Percentiles rank a stretch among this genome's conserved stretches.
Conservation (phyloP, 2,329 filamentous ascomycete species). For the Pseudopyricularia javanii region DNA sequence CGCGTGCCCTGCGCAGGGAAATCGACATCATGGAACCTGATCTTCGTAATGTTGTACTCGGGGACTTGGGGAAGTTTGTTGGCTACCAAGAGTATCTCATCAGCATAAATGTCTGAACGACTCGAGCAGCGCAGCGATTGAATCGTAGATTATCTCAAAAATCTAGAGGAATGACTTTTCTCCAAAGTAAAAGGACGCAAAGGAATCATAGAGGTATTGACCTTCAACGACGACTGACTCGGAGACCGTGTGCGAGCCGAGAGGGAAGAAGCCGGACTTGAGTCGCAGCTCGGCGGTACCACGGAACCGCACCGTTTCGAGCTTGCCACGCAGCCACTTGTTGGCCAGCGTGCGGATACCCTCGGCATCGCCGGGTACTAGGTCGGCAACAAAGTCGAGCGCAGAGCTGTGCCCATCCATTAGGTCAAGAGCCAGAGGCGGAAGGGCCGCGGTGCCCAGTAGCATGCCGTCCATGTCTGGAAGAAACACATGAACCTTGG, state of each 20-base stretch:
- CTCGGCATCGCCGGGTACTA: slow-evolving; percentile 64
- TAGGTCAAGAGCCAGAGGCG: slow-evolving; percentile 63
- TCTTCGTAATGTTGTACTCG: slow-evolving; percentile 66
- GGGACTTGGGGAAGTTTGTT: slow-evolving; percentile 66
- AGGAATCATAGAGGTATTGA: slow-evolving; percentile 58
- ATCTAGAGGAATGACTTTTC: slow-evolving; percentile 35
- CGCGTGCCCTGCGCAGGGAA: slow-evolving; percentile 32
- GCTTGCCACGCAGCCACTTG: slow-evolving; percentile 73
- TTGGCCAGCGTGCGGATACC: slow-evolving; percentile 71
- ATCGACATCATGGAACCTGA: slow-evolving; percentile 66
- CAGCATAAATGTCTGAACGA: background rate
- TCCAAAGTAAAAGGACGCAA: slow-evolving; percentile 49
- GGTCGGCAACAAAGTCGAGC: slow-evolving; percentile 67
- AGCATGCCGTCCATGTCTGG: slow-evolving; percentile 72
- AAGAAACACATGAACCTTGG: slow-evolving; percentile 63
- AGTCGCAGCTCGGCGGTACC: slow-evolving; percentile 63
- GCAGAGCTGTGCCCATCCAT: slow-evolving; percentile 65
- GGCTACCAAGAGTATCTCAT: slow-evolving; percentile 29
- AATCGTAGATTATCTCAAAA: slow-evolving; percentile 4
- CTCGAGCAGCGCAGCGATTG: background rate
- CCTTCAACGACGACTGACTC: slow-evolving; percentile 73
- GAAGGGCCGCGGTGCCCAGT: slow-evolving; percentile 65
- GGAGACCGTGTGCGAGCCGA: slow-evolving; percentile 65
- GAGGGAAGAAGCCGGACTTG: slow-evolving; percentile 65
- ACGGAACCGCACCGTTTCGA: slow-evolving; percentile 58